phyloP scores from a whole-genome alignment of 1,139 yeast species.

The Candida labiduridarum region DNA sequence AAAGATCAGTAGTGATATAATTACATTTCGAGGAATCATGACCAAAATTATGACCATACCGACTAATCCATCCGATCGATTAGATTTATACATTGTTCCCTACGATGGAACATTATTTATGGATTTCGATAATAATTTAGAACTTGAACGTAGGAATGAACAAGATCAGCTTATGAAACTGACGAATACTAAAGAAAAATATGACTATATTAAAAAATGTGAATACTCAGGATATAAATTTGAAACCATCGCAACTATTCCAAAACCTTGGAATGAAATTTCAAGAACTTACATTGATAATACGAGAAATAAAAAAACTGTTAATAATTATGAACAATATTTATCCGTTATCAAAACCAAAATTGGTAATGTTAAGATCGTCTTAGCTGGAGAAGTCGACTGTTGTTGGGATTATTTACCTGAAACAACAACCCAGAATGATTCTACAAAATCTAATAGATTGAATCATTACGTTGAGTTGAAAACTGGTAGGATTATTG shows the following conservation, averaged over 20 bases:
- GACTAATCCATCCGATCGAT: constrained; percentile 53
- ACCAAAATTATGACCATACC: constrained; percentile 67
- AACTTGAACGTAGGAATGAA: constrained; percentile 29
- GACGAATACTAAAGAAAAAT: constrained; percentile 37
- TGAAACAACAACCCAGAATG: constrained; percentile 23
- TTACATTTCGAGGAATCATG: constrained; percentile 86
- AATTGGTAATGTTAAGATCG: constrained; percentile 67
- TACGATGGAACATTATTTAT: constrained; percentile 87
- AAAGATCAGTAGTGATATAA: constrained; percentile 50
- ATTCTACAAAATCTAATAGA: constrained; percentile 33
- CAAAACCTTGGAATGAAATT: constrained; percentile 74
- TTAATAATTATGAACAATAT: constrained; percentile 75
- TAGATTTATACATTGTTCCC: constrained; percentile 63
- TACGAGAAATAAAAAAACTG: constrained; percentile 56
- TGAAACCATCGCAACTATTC: constrained; percentile 74
- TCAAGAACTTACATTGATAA: constrained; percentile 65
- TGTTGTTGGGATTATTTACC: constrained; percentile 84
- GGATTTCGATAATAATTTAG: constrained; percentile 55
- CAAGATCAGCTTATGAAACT: constrained; percentile 25
- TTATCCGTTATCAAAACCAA: constrained; percentile 81
- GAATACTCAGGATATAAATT: constrained; percentile 81
- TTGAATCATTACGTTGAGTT: constrained; percentile 82
- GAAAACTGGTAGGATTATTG: constrained; percentile 67
- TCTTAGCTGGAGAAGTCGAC: constrained; percentile 91
- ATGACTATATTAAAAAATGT: constrained; percentile 41